phyloP scores from a whole-genome alignment of 139 green algal species.

The Chlamydomonas asymmetrica region DNA sequence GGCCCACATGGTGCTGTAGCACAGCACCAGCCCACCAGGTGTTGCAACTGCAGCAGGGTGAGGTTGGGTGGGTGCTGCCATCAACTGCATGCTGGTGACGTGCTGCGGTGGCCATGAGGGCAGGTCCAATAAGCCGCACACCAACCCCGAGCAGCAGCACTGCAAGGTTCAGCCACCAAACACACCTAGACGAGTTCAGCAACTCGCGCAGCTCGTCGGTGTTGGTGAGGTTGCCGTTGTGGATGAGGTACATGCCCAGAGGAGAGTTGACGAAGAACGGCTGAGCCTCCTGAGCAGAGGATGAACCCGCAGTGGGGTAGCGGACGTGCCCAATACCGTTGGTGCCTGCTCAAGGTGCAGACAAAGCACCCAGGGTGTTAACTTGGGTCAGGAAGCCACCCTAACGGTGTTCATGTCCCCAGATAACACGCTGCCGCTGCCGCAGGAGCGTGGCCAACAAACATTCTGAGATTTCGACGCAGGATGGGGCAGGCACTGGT shows the following conservation, averaged over 20 bases:
- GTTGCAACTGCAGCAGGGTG: too few species aligned
- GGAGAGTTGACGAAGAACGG: slow-evolving; percentile 99
- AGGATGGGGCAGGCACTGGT: neutral
- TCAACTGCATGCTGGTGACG: too few species aligned
- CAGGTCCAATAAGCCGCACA: neutral
- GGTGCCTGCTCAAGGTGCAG: slow-evolving; percentile 51
- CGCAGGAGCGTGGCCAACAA: too few species aligned
- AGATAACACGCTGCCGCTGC: neutral
- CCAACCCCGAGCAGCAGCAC: neutral
- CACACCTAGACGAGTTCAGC: slow-evolving; percentile 54
- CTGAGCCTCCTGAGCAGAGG: slow-evolving; percentile 91
- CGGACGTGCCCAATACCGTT: slow-evolving; percentile 88
- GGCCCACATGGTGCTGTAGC: too few species aligned
- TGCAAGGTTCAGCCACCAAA: neutral
- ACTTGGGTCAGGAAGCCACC: neutral
- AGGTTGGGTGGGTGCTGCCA: too few species aligned
- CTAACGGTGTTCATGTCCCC: neutral
- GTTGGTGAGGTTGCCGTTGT: slow-evolving; percentile 99
- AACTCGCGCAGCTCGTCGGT: slow-evolving; percentile 76
- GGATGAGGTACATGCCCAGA: slow-evolving; percentile 97
- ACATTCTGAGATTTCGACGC: neutral
- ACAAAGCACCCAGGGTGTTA: neutral
- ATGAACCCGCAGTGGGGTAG: slow-evolving; percentile 95
- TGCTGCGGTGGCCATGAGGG: neutral
- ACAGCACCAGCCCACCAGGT: too few species aligned